A percentile compares a stretch with the other conserved stretches of the same genome.
Conservation (phyloP, 2,329 filamentous ascomycete genomes). For the Calonectria pseudoturangicola region DNA sequence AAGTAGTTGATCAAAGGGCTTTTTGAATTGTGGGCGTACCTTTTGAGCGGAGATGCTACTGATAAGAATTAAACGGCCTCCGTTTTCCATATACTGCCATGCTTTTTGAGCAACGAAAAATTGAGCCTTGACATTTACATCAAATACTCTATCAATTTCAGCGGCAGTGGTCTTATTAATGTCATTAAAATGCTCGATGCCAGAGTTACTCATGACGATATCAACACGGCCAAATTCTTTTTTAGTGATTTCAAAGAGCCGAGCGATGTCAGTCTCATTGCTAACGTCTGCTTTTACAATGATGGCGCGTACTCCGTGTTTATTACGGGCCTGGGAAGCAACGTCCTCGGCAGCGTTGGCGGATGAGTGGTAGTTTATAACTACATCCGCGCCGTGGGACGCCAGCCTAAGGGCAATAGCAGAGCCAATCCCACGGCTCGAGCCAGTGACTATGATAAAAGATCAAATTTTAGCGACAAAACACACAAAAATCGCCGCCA, state of each 20-base stretch:
- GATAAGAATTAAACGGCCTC: conserved; percentile 84
- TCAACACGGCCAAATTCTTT: conserved; percentile 79
- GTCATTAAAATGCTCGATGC: conserved; percentile 81
- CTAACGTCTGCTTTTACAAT: conserved; percentile 82
- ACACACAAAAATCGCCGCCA: no score
- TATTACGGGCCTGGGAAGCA: conserved; percentile 68
- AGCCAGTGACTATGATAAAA: conserved; percentile 55
- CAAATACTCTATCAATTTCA: conserved; percentile 83
- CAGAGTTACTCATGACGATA: conserved; percentile 83
- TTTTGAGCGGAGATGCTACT: conserved; percentile 80
- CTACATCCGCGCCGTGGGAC: conserved; percentile 73
- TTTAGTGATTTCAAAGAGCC: conserved; percentile 78
- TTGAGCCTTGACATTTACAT: conserved; percentile 80
- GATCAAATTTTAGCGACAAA: no score
- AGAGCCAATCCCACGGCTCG: conserved; percentile 75
- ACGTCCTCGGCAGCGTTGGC: conserved; percentile 74
- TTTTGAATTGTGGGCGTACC: conserved; percentile 53
- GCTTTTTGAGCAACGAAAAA: conserved; percentile 84
- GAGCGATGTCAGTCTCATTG: conserved; percentile 76
- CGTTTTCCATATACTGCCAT: conserved; percentile 80
- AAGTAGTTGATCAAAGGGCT: no score
- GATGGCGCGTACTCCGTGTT: conserved; percentile 76
- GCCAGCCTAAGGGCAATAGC: conserved; percentile 76
- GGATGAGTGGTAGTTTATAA: conserved; percentile 76
- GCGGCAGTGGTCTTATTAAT: conserved; percentile 81